Evolutionary conservation across 148 eudicot genomes (phyloP), one percentile per base, ranked within the genome.

Genomic region (Vaccinium corymbosum): DNA sequence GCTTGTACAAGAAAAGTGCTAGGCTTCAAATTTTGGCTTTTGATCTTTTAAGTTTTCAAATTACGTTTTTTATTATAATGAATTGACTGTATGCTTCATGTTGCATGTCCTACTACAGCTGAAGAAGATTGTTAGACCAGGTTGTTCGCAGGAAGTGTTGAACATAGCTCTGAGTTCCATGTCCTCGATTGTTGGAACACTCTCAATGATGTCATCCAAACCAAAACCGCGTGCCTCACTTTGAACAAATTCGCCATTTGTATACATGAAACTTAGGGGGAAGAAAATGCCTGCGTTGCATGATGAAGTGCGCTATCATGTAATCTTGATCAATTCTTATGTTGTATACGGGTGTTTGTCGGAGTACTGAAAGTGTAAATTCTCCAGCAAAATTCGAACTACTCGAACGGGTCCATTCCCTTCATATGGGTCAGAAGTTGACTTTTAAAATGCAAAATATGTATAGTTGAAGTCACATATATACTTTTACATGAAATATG

Each of bases 111-210:
- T 76, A 46, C 7, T 35, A 73, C 66, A 87, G 91, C 88, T 87
- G 76, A 81, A 75, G 64, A 83, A 74, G 83, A 83, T 87, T 71
- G 85, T 80, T 32, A 82, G 74, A 29, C 88, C 89, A 4, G 91
- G 91, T 83, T 89, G 89, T 81, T 87, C 89, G 32, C 70, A 85
- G 17, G 88, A 89, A 87, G 80, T 84, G 38, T 82, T 89, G 55
- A 75, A 89, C 57, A 86, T 79, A 3, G 91, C 91, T 13, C 73
- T 89, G 84, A 79, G 42, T 56, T 83, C 85, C 27, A 73, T 89
- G 81, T 87, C 89, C 20, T 80, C 82, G 4, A 83, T 87, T 20
- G 85, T 81, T 14, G 19, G 71, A 55, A 80, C 77, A 20, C 86
- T 89, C 38, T 66, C 85, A 0, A 79, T 20, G 19, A 78, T 83